phyloP scores from a whole-genome alignment of 169 alveolate species.

The Cyclospora cayetanensis region DNA sequence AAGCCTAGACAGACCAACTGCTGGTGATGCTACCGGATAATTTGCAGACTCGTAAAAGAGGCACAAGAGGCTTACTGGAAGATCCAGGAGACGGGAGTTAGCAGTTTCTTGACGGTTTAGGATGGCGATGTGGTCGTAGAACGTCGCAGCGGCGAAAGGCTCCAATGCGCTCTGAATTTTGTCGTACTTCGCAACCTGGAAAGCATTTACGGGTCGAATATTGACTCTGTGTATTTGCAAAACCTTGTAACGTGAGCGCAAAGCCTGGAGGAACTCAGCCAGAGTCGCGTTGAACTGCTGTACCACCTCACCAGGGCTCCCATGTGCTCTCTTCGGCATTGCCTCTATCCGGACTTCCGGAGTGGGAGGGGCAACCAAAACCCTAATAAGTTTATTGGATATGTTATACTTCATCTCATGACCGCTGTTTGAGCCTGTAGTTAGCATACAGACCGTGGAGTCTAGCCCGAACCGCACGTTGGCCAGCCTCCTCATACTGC shows the following conservation, averaged over 20 bases:
- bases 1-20: no score
- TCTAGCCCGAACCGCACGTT: neutral
- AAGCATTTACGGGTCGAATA: conserved; percentile 27
- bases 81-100: conserved; percentile 19
- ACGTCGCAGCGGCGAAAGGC: conserved; percentile 38
- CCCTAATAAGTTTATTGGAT: conserved; percentile 23
- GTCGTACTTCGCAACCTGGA: conserved; percentile 33
- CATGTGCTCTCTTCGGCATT: conserved; percentile 6
- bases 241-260: neutral
- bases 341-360: conserved; percentile 62
- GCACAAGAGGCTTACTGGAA: conserved; percentile 28
- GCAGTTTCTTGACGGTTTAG: neutral
- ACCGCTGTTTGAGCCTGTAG: conserved; percentile 35
- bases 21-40: neutral
- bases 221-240: neutral
- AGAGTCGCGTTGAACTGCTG: conserved; percentile 4
- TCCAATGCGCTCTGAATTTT: neutral
- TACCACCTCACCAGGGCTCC: conserved; percentile 6
- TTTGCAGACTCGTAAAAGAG: neutral
- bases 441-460: conserved; percentile 21
- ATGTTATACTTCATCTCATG: conserved; percentile 51
- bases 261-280: conserved; percentile 6
- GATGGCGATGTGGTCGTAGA: conserved; percentile 44
- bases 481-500: conserved; percentile 6
- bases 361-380: conserved; percentile 51